Conservation (phyloP, 1,139 yeast species). For the Geotrichum fermentans region DNA sequence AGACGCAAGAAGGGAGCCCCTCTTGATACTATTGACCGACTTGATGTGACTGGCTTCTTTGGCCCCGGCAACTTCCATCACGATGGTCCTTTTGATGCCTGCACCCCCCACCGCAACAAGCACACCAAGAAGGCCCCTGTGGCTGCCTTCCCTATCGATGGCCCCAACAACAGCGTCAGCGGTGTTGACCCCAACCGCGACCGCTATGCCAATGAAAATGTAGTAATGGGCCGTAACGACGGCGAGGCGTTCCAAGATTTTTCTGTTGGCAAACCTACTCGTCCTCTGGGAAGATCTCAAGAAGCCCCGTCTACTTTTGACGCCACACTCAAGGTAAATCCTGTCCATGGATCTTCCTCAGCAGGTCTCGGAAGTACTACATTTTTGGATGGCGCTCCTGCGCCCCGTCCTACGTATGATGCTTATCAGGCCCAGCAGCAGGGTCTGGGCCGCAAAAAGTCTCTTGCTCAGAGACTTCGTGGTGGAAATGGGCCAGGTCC, state of each 20-base stretch:
- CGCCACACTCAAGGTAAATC: slow-evolving; percentile 59
- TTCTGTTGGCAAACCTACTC: slow-evolving; percentile 13
- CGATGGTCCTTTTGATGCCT: slow-evolving; percentile 98
- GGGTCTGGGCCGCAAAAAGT: slow-evolving; percentile 50
- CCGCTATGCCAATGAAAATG: slow-evolving; percentile 38
- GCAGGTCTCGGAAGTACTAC: slow-evolving; percentile 88
- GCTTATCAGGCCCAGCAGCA: slow-evolving; percentile 36
- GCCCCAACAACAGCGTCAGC: slow-evolving; percentile 82
- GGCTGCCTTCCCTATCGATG: slow-evolving; percentile 89
- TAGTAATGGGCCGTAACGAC: slow-evolving; percentile 36
- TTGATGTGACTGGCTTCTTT: slow-evolving; percentile 91
- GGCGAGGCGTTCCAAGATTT: slow-evolving; percentile 34
- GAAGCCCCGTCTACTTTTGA: slow-evolving; percentile 45
- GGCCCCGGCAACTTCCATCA: slow-evolving; percentile 87
- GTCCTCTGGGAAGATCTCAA: slow-evolving; percentile 8
- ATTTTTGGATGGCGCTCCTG: slow-evolving; percentile 95
- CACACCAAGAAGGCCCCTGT: slow-evolving; percentile 75
- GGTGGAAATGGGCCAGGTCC: slow-evolving; percentile 23
- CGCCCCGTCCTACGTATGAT: slow-evolving; percentile 52
- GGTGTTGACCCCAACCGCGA: slow-evolving; percentile 46
- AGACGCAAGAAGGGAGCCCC: slow-evolving; percentile 40
- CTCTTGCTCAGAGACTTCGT: slow-evolving; percentile 63
- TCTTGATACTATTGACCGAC: slow-evolving; percentile 84
- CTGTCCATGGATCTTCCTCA: slow-evolving; percentile 79
- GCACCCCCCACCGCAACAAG: slow-evolving; percentile 93